These are phyloP conservation scores for Lumnitzera racemosa DNA, from an alignment of 345 rosid species.

Conservation along the genomic window DNA sequence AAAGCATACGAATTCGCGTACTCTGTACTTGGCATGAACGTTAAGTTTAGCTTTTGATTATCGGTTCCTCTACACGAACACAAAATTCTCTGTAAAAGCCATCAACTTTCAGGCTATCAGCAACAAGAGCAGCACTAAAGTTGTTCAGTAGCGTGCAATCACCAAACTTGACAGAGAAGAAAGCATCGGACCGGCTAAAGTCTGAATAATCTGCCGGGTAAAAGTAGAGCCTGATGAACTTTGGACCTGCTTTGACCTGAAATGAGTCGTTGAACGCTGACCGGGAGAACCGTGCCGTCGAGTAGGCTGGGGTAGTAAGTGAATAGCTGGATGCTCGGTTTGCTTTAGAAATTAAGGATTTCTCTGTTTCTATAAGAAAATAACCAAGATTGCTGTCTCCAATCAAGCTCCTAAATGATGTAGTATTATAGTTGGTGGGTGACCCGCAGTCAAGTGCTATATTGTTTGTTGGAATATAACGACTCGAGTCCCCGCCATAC, in stretches of 20 bases:
- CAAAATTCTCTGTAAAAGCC: slow-evolving; percentile 19
- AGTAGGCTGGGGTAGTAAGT: background rate
- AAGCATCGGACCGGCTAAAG: slow-evolving; percentile 1
- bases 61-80: slow-evolving; percentile 4
- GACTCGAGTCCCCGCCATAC: too few relatives aligned
- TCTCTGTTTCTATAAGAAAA: background rate
- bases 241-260: slow-evolving; percentile 22
- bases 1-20: slow-evolving; percentile 20
- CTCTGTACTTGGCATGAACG: slow-evolving; percentile 13
- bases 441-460: slow-evolving; percentile 7
- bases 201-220: slow-evolving; percentile 3
- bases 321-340: background rate
- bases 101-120: background rate
- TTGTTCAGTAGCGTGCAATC: slow-evolving; percentile 13
- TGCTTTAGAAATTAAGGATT: background rate
- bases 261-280: slow-evolving; percentile 23
- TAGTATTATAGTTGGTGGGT: background rate
- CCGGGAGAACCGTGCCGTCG: slow-evolving; percentile 14
- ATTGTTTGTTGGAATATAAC: background rate
- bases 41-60: slow-evolving; percentile 7
- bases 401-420: slow-evolving; percentile 3
- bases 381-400: slow-evolving; percentile 18
- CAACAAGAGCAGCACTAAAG: slow-evolving; percentile 20
- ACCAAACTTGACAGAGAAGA: slow-evolving; percentile 21
- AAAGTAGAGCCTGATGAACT: slow-evolving; percentile 29